Base-by-base conservation (phyloP, 2,329 filamentous ascomycete species). In the Myriosclerotinia duriaeana region DNA sequence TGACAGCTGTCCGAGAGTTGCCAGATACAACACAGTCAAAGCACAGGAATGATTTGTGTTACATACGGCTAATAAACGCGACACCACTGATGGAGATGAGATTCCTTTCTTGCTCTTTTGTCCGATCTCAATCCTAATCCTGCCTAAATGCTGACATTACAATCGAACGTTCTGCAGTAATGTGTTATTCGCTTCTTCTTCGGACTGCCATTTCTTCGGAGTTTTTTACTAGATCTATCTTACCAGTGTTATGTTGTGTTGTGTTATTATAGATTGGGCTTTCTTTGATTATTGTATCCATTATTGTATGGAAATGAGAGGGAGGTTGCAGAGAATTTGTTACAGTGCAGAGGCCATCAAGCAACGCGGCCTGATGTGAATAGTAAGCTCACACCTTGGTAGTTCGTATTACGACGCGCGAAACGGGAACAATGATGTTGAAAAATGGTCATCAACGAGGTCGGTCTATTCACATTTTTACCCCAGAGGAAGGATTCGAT, bases 381-480 rank as follows among this genome's bases (percentile, higher is more conserved):
- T 34, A 48, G 52, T 64, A 64, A 64, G 62, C 52, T 64, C 62
- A 50, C 50, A 26, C 42, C 52, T 58, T 36, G n/a, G n/a, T 58
- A 58, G 42, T 46, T 38, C 5, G 53, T 56, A 46, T 22, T 50
- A 38, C 56, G 44, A 48, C 17, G 20, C 22, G 7, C 30, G 15
- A 50, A 50, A 55, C 12, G 42, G 50, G 20, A 36, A 64, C 38
- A 56, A 20, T 46, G 36, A 48, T 64, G 48, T 58, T 48, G 62
- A 38, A 50, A 50, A n/a, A 50, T n/a, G n/a, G n/a, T 36, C 62
- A 46, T 36, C 42, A 20, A 64, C 38, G 26, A 48, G n/a, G 40
- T 48, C 26, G n/a, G 40, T 48, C 26, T 48, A 44, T 14, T 38
- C 20, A 53, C n/a, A 56, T 48, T 15, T 26, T 20, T 50, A 38